Evolutionary conservation across 345 rosid species (phyloP), one percentile per base, ranked within the genome.

Genomic region (Eucalyptus pauciflora): DNA sequence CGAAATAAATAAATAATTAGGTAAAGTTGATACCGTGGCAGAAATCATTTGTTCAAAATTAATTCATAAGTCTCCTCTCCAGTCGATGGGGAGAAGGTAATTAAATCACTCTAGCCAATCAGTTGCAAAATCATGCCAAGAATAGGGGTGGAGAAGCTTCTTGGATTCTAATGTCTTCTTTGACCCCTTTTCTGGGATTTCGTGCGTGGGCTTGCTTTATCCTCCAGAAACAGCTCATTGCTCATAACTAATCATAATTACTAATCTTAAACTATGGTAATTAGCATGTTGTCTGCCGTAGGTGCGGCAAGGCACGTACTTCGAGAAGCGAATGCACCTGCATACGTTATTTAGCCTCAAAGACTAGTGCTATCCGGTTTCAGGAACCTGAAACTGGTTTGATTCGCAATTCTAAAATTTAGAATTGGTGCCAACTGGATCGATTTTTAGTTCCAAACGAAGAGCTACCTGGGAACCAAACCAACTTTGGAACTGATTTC

Each of bases 381-480:
- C 56, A 17, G 4, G 56, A 50, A 7, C 56, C 2, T 0, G 22
- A 54, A 20, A 22, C 11, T 2, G 12, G 2, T 54, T 18, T 54
- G 60, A 22, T 54, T 22, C 3, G 0, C 0, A 54, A 54, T 20
- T 54, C 12, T 22, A 8, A 8, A 54, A 0, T 54, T 54, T 54
- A 22, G 60, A 22, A 54, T 54, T 54, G 10, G 5, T 54, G 60
- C 25, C 1, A 54, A 54, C 2, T 22, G 60, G 12, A 54, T 2
- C 3, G 2, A 54, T 22, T 54, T 22, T 11, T 20, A 54, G 11
- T 54, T 54, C 60, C 60, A 54, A 54, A 22, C 22, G 60, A 54
- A 54, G 2, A 54, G 60, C 27, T 16, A 54, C 60, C 5, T 20
- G 1, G 7, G 12, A 54, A 54, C 60, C 60, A 8, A 18, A 22